Base-by-base conservation (phyloP, 2,329 filamentous ascomycete genomes). In the Penicillium sp. region DNA sequence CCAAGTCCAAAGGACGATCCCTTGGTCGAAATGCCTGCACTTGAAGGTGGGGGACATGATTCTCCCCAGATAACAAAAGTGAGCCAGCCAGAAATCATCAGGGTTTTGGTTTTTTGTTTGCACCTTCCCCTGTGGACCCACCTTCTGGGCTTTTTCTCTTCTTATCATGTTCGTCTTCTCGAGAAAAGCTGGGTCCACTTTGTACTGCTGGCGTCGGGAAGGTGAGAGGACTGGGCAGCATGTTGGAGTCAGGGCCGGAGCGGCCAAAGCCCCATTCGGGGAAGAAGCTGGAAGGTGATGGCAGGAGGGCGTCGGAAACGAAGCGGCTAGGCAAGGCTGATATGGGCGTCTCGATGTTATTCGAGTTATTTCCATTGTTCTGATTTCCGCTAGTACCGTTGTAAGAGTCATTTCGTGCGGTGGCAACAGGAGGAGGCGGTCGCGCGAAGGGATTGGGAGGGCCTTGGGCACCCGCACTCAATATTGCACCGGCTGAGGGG, bases 371-470 rank as follows among this genome's bases (percentile, higher is more conserved):
- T 30, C 45, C 56, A 38, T 41, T 54, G 25, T 49, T 51, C 5
- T 46, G 37, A 22, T 48, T 53, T 35, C 36, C 41, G 11, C 40
- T 41, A 47, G 59, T 68, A 46, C 52, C 66, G 41, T 65, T 64
- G 29, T 75, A 72, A n/a, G 74, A 71, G 37, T 73, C 73, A 41
- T 70, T 69, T 33, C 75, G 64, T 9, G 65, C 55, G 33, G 61
- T 59, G 38, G 65, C 52, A 13, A 57, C 64, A n/a, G 90, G 88
- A 4, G 88, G 89, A 22, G 85, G 81, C 0, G 92, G 93, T 35
- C 92, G 81, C 7, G 93, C 93, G 68, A 97, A 99, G 0, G 93
- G 93, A 67, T 99, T 99, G 2, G 90, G 90, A 12, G 93, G 93
- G 0, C 93, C 93, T 31, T 86, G 87, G 8, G 93, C 92, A 34